Evolutionary conservation across 345 rosid genomes (phyloP).

Genomic region (Eucalyptus marginata): DNA sequence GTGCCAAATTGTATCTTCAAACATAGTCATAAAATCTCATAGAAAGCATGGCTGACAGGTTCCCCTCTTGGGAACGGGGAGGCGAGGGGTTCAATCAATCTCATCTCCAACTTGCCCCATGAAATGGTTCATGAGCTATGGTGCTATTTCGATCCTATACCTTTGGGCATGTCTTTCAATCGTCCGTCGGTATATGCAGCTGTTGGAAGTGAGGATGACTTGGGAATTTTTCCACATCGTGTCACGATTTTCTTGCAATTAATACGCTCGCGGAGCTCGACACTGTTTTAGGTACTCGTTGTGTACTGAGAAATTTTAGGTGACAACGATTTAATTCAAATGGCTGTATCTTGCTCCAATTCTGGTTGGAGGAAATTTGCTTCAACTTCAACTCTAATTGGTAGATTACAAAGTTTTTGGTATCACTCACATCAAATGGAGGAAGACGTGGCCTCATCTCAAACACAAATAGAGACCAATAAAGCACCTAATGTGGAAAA

Average conservation of each 20-base stretch:
- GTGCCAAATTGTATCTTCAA: not conserved
- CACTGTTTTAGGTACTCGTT: not conserved
- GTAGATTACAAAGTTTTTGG: not conserved
- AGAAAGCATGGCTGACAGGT: not conserved
- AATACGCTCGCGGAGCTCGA: not conserved
- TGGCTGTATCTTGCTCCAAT: not conserved
- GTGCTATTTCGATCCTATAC: not conserved
- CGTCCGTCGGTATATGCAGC: not conserved
- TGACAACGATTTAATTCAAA: not conserved
- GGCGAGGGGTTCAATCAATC: not conserved
- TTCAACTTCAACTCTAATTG: not conserved
- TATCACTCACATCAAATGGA: not conserved
- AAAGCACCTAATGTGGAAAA: not conserved
- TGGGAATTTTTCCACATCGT: not conserved
- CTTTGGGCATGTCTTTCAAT: not conserved
- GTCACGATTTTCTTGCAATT: not conserved
- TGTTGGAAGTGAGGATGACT: not conserved
- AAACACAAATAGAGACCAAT: not conserved
- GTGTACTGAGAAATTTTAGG: not conserved
- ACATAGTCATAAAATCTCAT: not conserved
- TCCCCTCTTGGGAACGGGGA: not conserved
- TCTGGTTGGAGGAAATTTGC: not conserved
- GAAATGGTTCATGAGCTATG: not conserved
- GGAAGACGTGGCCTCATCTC: not conserved
- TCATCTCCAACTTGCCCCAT: not conserved